phyloP scores from a whole-genome alignment of 805 yeast genomes.

The Schwanniomyces polymorphus region DNA sequence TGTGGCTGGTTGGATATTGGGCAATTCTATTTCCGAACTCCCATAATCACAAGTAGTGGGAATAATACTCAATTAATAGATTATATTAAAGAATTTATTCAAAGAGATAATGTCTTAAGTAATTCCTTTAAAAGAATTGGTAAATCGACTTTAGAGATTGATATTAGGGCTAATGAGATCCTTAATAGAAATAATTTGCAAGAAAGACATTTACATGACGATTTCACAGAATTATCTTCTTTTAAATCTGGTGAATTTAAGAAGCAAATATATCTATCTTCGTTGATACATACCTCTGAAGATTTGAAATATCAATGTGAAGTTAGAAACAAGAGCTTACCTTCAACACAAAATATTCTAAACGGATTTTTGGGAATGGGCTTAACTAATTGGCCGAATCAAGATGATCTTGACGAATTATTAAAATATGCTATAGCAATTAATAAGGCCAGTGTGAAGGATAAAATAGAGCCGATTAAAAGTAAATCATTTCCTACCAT shows the following conservation, averaged over 20 bases:
- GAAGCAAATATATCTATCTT: conserved; percentile 36
- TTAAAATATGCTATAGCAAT: conserved; percentile 27
- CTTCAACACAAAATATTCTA: conserved; percentile 5
- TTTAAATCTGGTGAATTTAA: conserved; percentile 1
- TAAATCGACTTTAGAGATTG: conserved; percentile 68
- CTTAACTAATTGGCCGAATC: conserved; percentile 29
- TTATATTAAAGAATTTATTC: conserved; percentile 19
- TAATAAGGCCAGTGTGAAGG: conserved; percentile 7
- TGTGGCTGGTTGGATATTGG: conserved; percentile 70
- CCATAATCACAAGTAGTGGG: conserved; percentile 31
- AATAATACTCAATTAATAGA: conserved; percentile 10
- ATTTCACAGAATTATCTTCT: conserved; percentile 40
- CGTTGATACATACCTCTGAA: conserved; percentile 54
- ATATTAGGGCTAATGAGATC: conserved; percentile 61
- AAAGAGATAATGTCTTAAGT: conserved; percentile 28
- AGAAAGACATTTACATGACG: conserved; percentile 51
- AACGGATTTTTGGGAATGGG: conserved; percentile 19
- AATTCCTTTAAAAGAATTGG: conserved; percentile 50
- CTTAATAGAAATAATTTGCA: conserved; percentile 49
- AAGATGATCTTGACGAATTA: conserved; percentile 25
- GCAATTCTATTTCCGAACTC: conserved; percentile 55
- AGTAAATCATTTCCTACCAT: conserved; percentile 21
- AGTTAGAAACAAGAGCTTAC: conserved; percentile 23
- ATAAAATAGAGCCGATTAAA: background rate
- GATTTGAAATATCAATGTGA: conserved; percentile 57